Evolutionary conservation across 2,329 filamentous ascomycete genomes (phyloP).

Genomic region (Ascosphaera aggregata): DNA sequence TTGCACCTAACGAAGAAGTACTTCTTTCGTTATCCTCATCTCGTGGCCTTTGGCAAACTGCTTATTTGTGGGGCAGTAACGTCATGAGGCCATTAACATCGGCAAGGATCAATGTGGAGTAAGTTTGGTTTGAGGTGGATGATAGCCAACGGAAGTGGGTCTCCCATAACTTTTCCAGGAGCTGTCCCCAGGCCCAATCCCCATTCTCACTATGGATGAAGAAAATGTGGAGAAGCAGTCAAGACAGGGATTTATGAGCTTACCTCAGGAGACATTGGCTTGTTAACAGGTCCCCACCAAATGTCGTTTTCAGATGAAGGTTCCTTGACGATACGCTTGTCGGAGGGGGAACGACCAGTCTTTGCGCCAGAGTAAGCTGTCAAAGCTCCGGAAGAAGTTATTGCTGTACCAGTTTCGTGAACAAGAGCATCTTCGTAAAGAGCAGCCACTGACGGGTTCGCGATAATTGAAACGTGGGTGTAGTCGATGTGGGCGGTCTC

Average conservation of each 20-base stretch:
- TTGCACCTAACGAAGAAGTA: too few relatives aligned
- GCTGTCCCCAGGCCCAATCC: background rate
- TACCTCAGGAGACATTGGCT: slow-evolving; percentile 94
- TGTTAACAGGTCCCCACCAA: slow-evolving; percentile 99
- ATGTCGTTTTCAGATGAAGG: slow-evolving; percentile 69
- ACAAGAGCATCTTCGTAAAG: slow-evolving; percentile 98
- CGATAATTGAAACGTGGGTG: slow-evolving; percentile 83
- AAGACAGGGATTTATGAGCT: slow-evolving; percentile 19
- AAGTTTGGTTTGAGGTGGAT: slow-evolving; percentile 2
- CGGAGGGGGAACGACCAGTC: slow-evolving; percentile 85
- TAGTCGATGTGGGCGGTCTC: slow-evolving; percentile 98
- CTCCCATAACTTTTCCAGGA: too few relatives aligned
- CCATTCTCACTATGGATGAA: slow-evolving; percentile 1
- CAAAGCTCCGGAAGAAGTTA: slow-evolving; percentile 83
- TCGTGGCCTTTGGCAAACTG: background rate
- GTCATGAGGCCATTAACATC: background rate
- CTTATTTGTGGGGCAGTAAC: background rate
- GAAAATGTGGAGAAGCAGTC: slow-evolving; percentile 4
- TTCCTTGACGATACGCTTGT: slow-evolving; percentile 96
- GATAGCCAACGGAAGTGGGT: background rate
- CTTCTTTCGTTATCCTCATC: too few relatives aligned
- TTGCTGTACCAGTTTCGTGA: slow-evolving; percentile 93
- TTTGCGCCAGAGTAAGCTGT: slow-evolving; percentile 97
- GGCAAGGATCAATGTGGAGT: background rate
- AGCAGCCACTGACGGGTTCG: slow-evolving; percentile 84